Percentiles rank a stretch among this genome's conserved stretches.
phyloP scores from a whole-genome alignment of 2,329 filamentous ascomycete species.

The Sporothrix inflata region DNA sequence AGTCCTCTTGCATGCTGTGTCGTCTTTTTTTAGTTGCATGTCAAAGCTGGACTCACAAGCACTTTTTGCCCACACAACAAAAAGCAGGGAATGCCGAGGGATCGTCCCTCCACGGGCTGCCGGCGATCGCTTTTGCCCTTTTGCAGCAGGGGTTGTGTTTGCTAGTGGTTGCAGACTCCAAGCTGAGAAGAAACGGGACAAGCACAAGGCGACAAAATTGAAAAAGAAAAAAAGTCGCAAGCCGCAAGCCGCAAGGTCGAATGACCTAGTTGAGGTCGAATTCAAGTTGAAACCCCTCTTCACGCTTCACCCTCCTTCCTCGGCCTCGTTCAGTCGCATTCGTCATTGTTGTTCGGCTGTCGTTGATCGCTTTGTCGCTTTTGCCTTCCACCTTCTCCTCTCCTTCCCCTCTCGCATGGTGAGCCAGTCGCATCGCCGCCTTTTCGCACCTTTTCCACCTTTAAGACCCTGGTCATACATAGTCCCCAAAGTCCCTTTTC shows the following conservation, averaged over 20 bases:
- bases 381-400: neutral
- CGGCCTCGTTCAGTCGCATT: neutral
- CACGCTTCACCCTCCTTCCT: neutral
- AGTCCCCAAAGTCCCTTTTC: neutral
- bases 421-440: neutral
- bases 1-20: neutral
- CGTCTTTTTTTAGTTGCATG: neutral
- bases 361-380: neutral
- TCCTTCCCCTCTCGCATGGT: neutral
- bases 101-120: neutral
- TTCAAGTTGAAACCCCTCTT: neutral
- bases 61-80: neutral
- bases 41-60: neutral
- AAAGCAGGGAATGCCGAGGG: constrained; percentile 12
- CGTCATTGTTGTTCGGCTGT: neutral
- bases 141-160: neutral
- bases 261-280: no score
- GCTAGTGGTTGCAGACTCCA: neutral
- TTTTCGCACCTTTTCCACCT: neutral
- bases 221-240: neutral
- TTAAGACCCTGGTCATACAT: neutral
- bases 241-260: no score
- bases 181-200: neutral
- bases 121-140: neutral
- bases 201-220: neutral